These are phyloP conservation scores for Flagelloscypha sp. DNA, from an alignment of 768 basidiomycete species.

Conservation along the genomic window DNA sequence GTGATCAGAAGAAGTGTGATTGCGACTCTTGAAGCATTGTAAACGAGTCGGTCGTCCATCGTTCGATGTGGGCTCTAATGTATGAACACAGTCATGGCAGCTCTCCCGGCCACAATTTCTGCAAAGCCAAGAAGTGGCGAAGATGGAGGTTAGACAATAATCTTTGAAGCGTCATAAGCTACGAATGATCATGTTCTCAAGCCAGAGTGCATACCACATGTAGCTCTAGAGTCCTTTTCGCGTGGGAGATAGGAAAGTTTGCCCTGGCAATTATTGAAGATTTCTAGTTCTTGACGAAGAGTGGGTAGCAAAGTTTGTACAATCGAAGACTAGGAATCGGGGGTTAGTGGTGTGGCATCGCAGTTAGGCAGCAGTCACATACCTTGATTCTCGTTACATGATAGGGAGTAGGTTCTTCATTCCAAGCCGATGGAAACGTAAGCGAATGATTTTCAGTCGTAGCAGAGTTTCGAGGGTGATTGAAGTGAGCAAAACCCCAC, in stretches of 20 bases:
- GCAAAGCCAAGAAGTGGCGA: conserved; percentile 87
- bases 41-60: conserved; percentile 39
- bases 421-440: conserved; percentile 58
- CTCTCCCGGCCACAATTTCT: conserved; percentile 85
- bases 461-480: conserved; percentile 51
- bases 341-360: neutral
- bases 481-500: too few species aligned
- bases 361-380: conserved; percentile 2
- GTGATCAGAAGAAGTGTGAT: conserved; percentile 56
- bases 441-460: conserved; percentile 52
- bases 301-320: conserved; percentile 62
- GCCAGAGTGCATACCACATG: conserved; percentile 62
- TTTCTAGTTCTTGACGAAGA: conserved; percentile 54
- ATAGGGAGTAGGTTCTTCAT: conserved; percentile 38
- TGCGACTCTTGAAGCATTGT: conserved; percentile 41
- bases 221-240: conserved; percentile 77
- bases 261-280: conserved; percentile 38
- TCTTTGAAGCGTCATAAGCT: conserved; percentile 38
- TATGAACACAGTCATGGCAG: conserved; percentile 75
- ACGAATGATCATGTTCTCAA: neutral
- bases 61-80: conserved; percentile 62
- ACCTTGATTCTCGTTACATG: conserved; percentile 62
- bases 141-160: conserved; percentile 90
- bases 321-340: conserved; percentile 29
- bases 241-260: conserved; percentile 65